A percentile compares a stretch with the other conserved stretches of the same genome.
Evolutionary conservation across 176 grass and related monocot genomes (phyloP).

Genomic region (Oryza meyeriana): DNA sequence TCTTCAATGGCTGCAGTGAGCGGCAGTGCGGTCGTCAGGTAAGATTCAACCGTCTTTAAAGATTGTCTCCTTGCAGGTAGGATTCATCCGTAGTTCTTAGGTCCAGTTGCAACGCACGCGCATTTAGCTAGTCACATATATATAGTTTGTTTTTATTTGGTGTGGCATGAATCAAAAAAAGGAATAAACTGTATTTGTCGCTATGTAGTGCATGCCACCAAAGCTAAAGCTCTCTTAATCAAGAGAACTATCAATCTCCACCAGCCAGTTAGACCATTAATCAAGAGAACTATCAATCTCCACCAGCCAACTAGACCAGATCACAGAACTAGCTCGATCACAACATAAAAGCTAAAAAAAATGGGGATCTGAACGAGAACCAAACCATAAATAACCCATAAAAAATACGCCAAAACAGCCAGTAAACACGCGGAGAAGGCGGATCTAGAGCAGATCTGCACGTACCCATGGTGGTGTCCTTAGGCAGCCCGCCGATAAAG

Average conservation of each 20-base stretch:
- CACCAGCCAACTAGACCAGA: not conserved
- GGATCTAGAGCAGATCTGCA: not conserved
- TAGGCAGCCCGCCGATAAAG: constrained; percentile 82
- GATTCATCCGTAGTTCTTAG: too few species aligned
- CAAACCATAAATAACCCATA: not conserved
- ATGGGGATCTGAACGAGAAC: constrained; percentile 29
- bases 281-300: not conserved
- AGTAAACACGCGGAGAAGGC: not conserved
- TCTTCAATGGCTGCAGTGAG: too few species aligned
- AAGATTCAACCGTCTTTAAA: too few species aligned
- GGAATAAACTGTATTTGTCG: too few species aligned
- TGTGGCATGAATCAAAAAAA: not conserved
- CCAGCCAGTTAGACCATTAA: not conserved
- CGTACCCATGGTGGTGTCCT: constrained; percentile 70
- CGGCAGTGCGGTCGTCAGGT: too few species aligned
- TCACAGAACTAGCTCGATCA: not conserved
- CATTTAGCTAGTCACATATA: too few species aligned
- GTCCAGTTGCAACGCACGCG: too few species aligned
- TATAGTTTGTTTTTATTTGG: not conserved
- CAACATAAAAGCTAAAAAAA: not conserved
- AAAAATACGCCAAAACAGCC: not conserved
- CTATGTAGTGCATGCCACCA: not conserved
- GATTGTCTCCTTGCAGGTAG: too few species aligned
- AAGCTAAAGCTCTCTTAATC: too few species aligned
- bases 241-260: not conserved